Evolutionary conservation across 352 stramenopile genomes (phyloP).

Genomic region (Phytophthora pistaciae): DNA sequence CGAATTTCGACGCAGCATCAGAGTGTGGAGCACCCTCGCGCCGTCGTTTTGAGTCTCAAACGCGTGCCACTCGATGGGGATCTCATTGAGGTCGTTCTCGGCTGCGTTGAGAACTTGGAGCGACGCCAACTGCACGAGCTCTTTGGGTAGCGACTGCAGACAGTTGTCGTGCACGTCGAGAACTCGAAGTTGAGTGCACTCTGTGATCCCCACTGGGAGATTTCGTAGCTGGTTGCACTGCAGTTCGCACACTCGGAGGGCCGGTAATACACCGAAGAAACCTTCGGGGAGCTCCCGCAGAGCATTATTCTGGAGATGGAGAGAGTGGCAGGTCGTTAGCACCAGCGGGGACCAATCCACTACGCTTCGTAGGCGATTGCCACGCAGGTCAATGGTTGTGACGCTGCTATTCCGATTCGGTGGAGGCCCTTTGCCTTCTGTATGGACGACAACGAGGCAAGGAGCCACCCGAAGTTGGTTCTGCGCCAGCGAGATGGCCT

Average conservation of each 20-base stretch:
- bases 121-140: slow-evolving; percentile 35
- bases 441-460: slow-evolving; percentile 24
- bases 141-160: slow-evolving; percentile 38
- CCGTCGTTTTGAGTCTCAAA: slow-evolving; percentile 46
- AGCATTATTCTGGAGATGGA: slow-evolving; percentile 60
- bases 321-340: slow-evolving; percentile 41
- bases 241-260: slow-evolving; percentile 46
- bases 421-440: slow-evolving; percentile 19
- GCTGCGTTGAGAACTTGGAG: slow-evolving; percentile 54
- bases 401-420: slow-evolving; percentile 28
- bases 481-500: slow-evolving; percentile 42
- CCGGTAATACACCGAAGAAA: slow-evolving; percentile 53
- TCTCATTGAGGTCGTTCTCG: slow-evolving; percentile 52
- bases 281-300: slow-evolving; percentile 49
- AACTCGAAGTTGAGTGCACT: slow-evolving; percentile 41
- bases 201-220: slow-evolving; percentile 44
- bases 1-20: slow-evolving; percentile 62
- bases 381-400: slow-evolving; percentile 31
- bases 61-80: slow-evolving; percentile 60
- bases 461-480: slow-evolving; percentile 50
- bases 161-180: slow-evolving; percentile 66
- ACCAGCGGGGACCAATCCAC: slow-evolving; percentile 27
- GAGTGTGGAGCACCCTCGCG: slow-evolving; percentile 43
- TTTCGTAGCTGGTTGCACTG: slow-evolving; percentile 49
- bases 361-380: slow-evolving; percentile 42